phyloP scores from a whole-genome alignment of 352 stramenopile species.

The Phytophthora cajani region DNA sequence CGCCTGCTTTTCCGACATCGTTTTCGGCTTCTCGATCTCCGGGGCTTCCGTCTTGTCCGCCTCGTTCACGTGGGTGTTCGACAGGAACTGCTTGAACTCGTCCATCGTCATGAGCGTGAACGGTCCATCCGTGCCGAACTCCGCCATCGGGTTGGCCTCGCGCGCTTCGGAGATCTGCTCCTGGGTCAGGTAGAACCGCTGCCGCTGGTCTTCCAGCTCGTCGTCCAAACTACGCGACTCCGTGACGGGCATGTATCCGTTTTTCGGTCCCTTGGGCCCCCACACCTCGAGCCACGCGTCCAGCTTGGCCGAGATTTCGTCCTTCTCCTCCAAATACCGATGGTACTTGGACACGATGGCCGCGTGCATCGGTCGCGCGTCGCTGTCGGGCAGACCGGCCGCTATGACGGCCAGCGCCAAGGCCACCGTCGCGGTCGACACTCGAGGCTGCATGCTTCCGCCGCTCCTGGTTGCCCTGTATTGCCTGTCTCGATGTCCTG shows the following conservation, averaged over 20 bases:
- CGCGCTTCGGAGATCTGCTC: constrained; percentile 43
- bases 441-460: constrained; percentile 29
- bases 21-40: constrained; percentile 9
- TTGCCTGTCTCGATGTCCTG: constrained; percentile 8
- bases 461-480: neutral
- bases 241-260: constrained; percentile 44
- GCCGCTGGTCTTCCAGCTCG: constrained; percentile 40
- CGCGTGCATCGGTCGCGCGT: constrained; percentile 53
- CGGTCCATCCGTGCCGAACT: constrained; percentile 51
- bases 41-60: constrained; percentile 8
- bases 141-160: constrained; percentile 44
- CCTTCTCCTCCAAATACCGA: constrained; percentile 59
- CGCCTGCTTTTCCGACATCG: constrained; percentile 23
- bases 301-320: constrained; percentile 48
- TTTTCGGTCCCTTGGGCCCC: constrained; percentile 28
- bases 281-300: constrained; percentile 56
- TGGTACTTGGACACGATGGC: constrained; percentile 56
- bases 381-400: constrained; percentile 20
- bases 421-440: constrained; percentile 28
- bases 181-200: constrained; percentile 60
- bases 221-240: constrained; percentile 49
- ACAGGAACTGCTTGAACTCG: constrained; percentile 54
- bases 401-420: constrained; percentile 29
- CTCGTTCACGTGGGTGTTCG: constrained; percentile 39
- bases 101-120: constrained; percentile 65